Evolutionary conservation across 768 basidiomycete species (phyloP), one percentile per base, ranked within the genome.

Genomic region (Macrolepiota dolichaula): DNA sequence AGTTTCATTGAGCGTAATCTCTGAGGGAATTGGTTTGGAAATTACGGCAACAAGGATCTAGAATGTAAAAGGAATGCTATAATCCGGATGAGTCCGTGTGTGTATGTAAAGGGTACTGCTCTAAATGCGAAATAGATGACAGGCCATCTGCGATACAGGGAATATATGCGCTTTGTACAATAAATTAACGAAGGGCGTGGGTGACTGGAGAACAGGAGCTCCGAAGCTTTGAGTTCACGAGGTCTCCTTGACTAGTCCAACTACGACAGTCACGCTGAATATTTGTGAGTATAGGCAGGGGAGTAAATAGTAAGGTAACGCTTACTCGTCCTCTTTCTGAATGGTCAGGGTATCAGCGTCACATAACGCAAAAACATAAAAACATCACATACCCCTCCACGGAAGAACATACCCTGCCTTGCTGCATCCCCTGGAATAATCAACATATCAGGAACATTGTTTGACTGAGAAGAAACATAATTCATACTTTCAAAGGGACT

Each of bases 291-390:
- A 73, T 59, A 25, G 37, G 25, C 46, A 22, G 9, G 59, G 54
- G 12, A 25, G 47, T 54, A 29, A 44, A 44, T n/a, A 56, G 50
- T 22, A 25, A 46, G n/a, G 32, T n/a, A 27, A 10, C 4, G 74
- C 89, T 72, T 66, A 92, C 91, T 92, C 91, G 65, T 93, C 91
- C 51, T 85, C 70, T 85, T 93, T 92, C 91, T 92, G 68, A 51
- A 27, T 55, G 51, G 36, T 62, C 1, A 37, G 46, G 67, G 27
- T 58, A 63, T 57, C 46, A 55, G 57, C 66, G 17, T 59, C 49
- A 55, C 32, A 19, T 13, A 60, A 27, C 15, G n/a, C 60, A 44
- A 51, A 55, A 47, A 44, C 38, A 66, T 32, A 49, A 50, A 5
- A 59, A 37, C 53, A 2, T n/a, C 5, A 85, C 90, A 73, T 69